phyloP scores from a whole-genome alignment of 2,329 filamentous ascomycete genomes.

The Ustilaginoidea virens region DNA sequence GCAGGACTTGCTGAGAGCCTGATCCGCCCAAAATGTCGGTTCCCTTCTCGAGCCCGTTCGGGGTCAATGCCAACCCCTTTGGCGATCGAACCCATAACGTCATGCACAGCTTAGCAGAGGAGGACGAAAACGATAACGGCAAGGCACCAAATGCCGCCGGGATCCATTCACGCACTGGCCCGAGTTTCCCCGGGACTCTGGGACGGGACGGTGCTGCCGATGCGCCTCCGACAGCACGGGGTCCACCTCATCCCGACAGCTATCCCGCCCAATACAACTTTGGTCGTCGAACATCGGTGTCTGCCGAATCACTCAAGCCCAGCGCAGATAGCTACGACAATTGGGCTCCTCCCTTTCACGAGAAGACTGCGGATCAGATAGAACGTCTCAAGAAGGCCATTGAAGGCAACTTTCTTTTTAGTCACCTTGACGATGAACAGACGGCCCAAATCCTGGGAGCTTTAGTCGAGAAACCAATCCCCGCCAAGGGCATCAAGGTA shows the following conservation, averaged over 20 bases:
- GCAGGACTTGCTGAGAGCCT: no score
- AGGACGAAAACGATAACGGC: conserved; percentile 65
- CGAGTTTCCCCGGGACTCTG: conserved; percentile 35
- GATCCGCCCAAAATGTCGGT: no score
- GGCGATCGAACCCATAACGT: conserved; percentile 28
- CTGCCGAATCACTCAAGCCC: conserved; percentile 89
- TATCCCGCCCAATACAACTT: conserved; percentile 92
- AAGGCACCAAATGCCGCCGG: conserved; percentile 34
- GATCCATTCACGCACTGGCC: conserved; percentile 27
- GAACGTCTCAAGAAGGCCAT: conserved; percentile 68
- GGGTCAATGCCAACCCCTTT: conserved; percentile 58
- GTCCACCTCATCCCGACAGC: conserved; percentile 43
- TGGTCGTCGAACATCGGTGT: conserved; percentile 85
- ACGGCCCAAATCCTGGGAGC: conserved; percentile 75
- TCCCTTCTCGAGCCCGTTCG: conserved; percentile 61
- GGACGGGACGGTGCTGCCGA: conserved; percentile 35
- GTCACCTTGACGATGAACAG: conserved; percentile 88
- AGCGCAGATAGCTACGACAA: conserved; percentile 70
- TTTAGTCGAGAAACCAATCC: conserved; percentile 87
- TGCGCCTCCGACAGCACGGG: conserved; percentile 28
- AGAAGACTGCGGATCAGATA: conserved; percentile 71
- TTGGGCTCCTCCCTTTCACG: conserved; percentile 76
- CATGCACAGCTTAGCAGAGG: conserved; percentile 53
- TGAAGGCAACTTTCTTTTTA: conserved; percentile 82
- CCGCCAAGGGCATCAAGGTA: conserved; percentile 69